A percentile compares a stretch with the other conserved stretches of the same genome.
These are phyloP conservation scores for Sporopachydermia quercuum DNA, from an alignment of 805 yeast species.

Conservation along the genomic window DNA sequence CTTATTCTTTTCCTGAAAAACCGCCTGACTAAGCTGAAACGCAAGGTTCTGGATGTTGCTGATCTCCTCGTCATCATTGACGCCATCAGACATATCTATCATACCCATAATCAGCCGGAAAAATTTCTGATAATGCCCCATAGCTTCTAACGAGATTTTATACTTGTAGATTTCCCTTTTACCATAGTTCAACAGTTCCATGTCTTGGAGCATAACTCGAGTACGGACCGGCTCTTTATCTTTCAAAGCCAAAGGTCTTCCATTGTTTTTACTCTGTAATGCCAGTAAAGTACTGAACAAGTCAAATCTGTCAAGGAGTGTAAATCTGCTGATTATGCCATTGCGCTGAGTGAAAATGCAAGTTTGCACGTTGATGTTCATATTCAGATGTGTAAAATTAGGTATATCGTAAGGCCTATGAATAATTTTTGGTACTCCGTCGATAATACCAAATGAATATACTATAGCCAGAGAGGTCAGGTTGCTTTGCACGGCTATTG, in stretches of 20 bases:
- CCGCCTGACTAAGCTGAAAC: background rate
- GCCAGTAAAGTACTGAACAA: background rate
- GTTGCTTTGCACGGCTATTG: conserved; percentile 17
- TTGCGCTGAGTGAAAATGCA: background rate
- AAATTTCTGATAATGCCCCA: too few species aligned
- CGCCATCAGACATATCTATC: background rate
- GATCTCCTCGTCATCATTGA: background rate
- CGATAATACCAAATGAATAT: conserved; percentile 21
- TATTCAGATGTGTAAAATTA: conserved; percentile 3
- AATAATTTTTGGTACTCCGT: conserved; percentile 22
- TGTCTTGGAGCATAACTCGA: background rate
- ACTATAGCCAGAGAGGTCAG: conserved; percentile 19
- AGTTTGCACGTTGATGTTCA: conserved; percentile 5
- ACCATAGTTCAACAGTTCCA: too few species aligned
- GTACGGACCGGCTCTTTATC: background rate
- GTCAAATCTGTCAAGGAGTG: background rate
- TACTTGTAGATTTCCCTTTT: too few species aligned
- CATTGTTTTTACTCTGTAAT: background rate
- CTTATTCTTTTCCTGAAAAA: too few species aligned
- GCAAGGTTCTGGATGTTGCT: background rate
- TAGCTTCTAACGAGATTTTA: too few species aligned
- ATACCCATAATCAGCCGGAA: background rate
- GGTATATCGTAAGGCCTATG: conserved; percentile 21
- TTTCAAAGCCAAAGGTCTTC: background rate
- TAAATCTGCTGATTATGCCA: background rate